Conservation (phyloP, 2,329 filamentous ascomycete species). For the Dactylonectria macrodidyma region DNA sequence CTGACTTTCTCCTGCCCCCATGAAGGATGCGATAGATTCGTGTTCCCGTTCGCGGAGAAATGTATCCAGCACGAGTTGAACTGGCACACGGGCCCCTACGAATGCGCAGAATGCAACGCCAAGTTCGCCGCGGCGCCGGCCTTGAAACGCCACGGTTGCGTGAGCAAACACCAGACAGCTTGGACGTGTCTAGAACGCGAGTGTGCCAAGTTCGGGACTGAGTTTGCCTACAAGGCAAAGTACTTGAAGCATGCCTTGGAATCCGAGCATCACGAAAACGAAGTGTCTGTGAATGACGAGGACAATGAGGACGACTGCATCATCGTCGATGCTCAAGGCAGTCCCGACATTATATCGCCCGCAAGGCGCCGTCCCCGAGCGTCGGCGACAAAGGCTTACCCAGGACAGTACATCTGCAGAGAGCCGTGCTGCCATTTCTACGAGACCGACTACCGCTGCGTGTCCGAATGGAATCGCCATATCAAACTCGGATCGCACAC, state of each 20-base stretch:
- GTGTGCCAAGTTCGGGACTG: slow-evolving; percentile 17
- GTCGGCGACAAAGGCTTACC: background rate
- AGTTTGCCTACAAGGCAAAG: slow-evolving; percentile 15
- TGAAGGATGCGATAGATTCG: slow-evolving; percentile 44
- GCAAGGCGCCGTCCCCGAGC: background rate
- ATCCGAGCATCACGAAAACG: slow-evolving; percentile 21
- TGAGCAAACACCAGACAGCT: slow-evolving; percentile 27
- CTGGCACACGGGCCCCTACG: slow-evolving; percentile 44
- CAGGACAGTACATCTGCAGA: slow-evolving; percentile 18
- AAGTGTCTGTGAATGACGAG: background rate
- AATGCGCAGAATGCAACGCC: slow-evolving; percentile 39
- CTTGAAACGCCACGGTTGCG: slow-evolving; percentile 33
- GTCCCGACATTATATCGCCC: background rate
- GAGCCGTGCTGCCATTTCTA: slow-evolving; percentile 39
- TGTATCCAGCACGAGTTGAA: slow-evolving; percentile 44
- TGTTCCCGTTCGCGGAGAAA: slow-evolving; percentile 35
- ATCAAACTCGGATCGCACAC: slow-evolving; percentile 24
- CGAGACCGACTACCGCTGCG: slow-evolving; percentile 33
- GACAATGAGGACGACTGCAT: background rate
- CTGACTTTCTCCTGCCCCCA: slow-evolving; percentile 43
- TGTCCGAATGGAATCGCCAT: slow-evolving; percentile 40
- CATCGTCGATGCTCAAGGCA: background rate
- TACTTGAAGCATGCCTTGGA: slow-evolving; percentile 26
- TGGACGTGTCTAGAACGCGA: slow-evolving; percentile 30
- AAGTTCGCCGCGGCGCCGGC: slow-evolving; percentile 44